Conservation (phyloP, 2,329 filamentous ascomycete genomes). For the Sporothrix inflata region DNA sequence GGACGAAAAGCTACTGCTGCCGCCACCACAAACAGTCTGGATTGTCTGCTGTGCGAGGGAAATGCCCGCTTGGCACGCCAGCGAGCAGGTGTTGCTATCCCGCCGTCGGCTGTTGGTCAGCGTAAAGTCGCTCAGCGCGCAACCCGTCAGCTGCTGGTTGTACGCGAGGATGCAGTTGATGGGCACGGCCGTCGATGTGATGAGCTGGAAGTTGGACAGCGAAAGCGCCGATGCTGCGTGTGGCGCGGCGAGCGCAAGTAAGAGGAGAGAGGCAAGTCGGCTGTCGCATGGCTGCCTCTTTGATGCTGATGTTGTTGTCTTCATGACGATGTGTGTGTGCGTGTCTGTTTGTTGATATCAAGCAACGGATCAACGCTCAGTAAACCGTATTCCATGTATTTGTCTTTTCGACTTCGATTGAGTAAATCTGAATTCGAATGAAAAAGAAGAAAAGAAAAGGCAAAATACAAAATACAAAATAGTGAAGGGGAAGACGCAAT, state of each 20-base stretch:
- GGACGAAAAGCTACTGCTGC: slow-evolving; percentile 44
- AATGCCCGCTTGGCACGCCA: slow-evolving; percentile 56
- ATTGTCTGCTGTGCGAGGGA: slow-evolving; percentile 77
- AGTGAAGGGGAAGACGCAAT: neutral
- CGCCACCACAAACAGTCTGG: slow-evolving; percentile 72
- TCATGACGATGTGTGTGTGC: neutral
- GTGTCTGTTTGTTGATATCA: neutral
- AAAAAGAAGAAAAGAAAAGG: neutral
- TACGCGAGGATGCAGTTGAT: slow-evolving; percentile 48
- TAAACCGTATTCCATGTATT: neutral
- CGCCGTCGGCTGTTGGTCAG: neutral
- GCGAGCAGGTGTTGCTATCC: slow-evolving; percentile 44
- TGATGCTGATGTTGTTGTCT: neutral
- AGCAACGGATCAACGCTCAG: neutral
- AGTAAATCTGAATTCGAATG: neutral
- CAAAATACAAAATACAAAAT: neutral
- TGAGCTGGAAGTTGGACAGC: slow-evolving; percentile 48
- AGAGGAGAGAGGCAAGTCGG: neutral
- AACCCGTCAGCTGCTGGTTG: slow-evolving; percentile 47
- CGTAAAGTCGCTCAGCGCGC: slow-evolving; percentile 44
- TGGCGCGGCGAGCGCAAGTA: slow-evolving; percentile 30
- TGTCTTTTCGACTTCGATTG: too few relatives aligned
- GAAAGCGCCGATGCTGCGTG: slow-evolving; percentile 40
- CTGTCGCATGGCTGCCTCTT: neutral
- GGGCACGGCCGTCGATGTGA: slow-evolving; percentile 45